Evolutionary conservation across 2,329 filamentous ascomycete genomes (phyloP), one percentile per base, ranked within the genome.

Genomic region (Aspergillus jensenii): DNA sequence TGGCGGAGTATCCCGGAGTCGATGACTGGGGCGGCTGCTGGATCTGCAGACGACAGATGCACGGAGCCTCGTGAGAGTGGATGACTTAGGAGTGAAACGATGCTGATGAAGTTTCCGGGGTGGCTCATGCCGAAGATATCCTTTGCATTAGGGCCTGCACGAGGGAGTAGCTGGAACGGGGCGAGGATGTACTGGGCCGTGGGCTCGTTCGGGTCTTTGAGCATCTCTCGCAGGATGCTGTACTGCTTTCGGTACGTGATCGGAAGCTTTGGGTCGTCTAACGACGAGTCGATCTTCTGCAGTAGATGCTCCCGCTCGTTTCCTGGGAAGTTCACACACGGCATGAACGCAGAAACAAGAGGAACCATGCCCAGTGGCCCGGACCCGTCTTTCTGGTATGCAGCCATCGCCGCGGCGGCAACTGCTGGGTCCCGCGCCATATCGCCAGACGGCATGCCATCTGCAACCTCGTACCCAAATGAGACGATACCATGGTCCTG

Each of bases 1-100:
- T 81, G 75, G 7, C 74, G 70, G 17, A 81, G 68, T 39, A 78
- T 79, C 9, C 70, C 71, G 0, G 76, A 74, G 62, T 82, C 76
- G 53, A 82, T 78, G 2, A 59, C 44, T 0, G 79, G 78, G 4
- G 46, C 15, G 1, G 60, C 67, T 0, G 63, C 63, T 0, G 74
- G 68, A 45, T 78, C 67, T 0, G 74, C 44, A 0, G 76, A 78
- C 0, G 61, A 61, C 45, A 81, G 74, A 56, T 81, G 78, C 0
- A 77, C 64, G 15, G 59, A 64, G 3, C 71, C 72, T 2, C 69
- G 67, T 2, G 71, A 74, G 7, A 73, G 64, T 0, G 70, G 68
- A 35, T 71, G 63, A 48, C 67, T 66, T 2, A 72, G 64, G n/a
- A 66, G 46, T 1, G 66, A 60, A 12, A 70, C 45, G 17, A 68